phyloP scores from a whole-genome alignment of 495 filamentous ascomycete genomes.

The Jackrogersella minutella region DNA sequence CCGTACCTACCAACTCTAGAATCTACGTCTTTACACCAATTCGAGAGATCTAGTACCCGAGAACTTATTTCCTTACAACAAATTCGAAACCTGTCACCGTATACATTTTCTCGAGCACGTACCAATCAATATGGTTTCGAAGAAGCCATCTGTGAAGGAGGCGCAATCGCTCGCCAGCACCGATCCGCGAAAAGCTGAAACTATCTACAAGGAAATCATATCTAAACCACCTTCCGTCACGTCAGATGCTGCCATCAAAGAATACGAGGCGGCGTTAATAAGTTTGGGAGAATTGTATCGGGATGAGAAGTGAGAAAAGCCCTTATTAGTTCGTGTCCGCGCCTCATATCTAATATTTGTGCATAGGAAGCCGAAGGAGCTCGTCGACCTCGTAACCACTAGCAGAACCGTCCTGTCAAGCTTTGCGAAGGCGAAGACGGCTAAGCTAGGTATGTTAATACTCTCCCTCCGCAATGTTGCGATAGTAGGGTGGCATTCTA shows the following conservation, averaged over 20 bases:
- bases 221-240: slow-evolving; percentile 81
- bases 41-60: background rate
- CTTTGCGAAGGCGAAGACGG: slow-evolving; percentile 98
- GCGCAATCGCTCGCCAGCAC: slow-evolving; percentile 82
- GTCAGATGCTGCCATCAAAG: slow-evolving; percentile 79
- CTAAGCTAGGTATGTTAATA: slow-evolving; percentile 82
- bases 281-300: slow-evolving; percentile 91
- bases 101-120: slow-evolving; percentile 7
- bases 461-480: background rate
- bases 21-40: slow-evolving; percentile 1
- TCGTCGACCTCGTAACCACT: slow-evolving; percentile 88
- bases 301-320: slow-evolving; percentile 72
- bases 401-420: slow-evolving; percentile 90
- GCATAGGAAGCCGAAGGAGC: slow-evolving; percentile 76
- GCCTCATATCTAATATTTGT: slow-evolving; percentile 21
- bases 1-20: background rate
- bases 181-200: slow-evolving; percentile 80
- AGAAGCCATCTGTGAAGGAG: slow-evolving; percentile 62
- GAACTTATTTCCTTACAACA: background rate
- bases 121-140: slow-evolving; percentile 41
- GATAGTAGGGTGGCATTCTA: background rate
- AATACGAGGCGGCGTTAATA: slow-evolving; percentile 86
- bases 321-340: background rate
- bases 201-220: slow-evolving; percentile 86
- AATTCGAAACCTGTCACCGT: background rate